phyloP scores from a whole-genome alignment of 2,329 filamentous ascomycete genomes.

The Penicillium sp. region DNA sequence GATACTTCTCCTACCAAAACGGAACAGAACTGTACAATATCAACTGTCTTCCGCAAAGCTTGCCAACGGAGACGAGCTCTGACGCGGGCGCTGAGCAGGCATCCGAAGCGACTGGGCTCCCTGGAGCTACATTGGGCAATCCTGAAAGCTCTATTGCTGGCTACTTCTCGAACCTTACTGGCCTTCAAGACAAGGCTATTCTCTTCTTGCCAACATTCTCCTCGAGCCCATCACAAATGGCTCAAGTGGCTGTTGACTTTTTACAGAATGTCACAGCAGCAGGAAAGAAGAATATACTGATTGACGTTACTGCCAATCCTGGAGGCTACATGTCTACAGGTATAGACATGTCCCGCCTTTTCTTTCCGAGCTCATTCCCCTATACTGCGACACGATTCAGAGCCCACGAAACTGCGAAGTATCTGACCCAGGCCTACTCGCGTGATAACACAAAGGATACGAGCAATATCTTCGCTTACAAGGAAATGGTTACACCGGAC shows the following conservation, averaged over 20 bases:
- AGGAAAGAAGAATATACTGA: constrained; percentile 61
- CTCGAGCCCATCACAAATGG: constrained; percentile 18
- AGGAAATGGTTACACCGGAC: constrained; percentile 25
- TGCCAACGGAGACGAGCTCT: constrained; percentile 8
- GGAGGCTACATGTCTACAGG: constrained; percentile 56
- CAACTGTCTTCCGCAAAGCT: constrained; percentile 20
- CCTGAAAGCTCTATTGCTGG: constrained; percentile 39
- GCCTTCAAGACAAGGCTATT: constrained; percentile 47
- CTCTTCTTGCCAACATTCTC: constrained; percentile 38
- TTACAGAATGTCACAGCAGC: constrained; percentile 30
- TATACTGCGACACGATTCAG: constrained; percentile 51
- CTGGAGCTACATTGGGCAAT: constrained; percentile 20
- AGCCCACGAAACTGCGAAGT: constrained; percentile 42
- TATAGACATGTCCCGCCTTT: constrained; percentile 54
- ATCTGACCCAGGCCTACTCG: constrained; percentile 33
- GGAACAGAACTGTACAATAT: constrained; percentile 19
- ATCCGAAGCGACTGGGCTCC: constrained; percentile 17
- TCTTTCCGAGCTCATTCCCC: constrained; percentile 51
- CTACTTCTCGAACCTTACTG: constrained; percentile 46
- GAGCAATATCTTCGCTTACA: constrained; percentile 22
- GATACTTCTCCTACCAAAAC: constrained; percentile 21
- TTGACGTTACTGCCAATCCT: constrained; percentile 63
- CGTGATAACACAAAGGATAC: constrained; percentile 13
- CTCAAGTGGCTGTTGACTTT: constrained; percentile 23
- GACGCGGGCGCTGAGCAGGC: constrained; percentile 18